Evolutionary conservation across 1,284 basidiomycete species (phyloP), one percentile per base, ranked within the genome.

Genomic region (Salmacisia buchloeana): DNA sequence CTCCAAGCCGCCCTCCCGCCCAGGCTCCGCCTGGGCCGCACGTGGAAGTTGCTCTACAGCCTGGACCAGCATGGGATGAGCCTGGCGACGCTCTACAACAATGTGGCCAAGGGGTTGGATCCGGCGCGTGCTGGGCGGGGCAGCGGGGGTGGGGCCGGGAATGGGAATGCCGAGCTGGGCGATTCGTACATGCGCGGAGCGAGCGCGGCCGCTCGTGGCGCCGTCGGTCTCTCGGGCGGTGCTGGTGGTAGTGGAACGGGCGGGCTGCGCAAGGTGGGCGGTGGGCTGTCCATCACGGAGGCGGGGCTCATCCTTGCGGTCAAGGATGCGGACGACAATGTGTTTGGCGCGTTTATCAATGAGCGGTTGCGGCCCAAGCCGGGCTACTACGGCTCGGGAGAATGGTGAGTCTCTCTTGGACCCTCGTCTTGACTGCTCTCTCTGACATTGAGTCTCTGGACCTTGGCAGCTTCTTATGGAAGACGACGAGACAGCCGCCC

Each of bases 1-100:
- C 6, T 79, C 13, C 76, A 78, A 58, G 71, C 75, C 3, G 33
- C 63, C 18, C 63, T 97, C 1, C 91, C 94, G 0, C 87, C 92
- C 0, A 84, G 96, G 18, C 85, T 88, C 18, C 87, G 90, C 3
- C 85, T 97, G 3, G 85, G 89, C 0, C 83, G 84, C 5, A 82
- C 84, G n/a, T 97, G 94, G 94, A 85, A 85, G 0, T 83, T 97
- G 2, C 81, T 97, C 1, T 97, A 97, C 81, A 94, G 91, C 10
- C 83, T 96, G 18, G 94, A 98, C 74, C 93, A 97, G 78, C 91
- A 97, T 69, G 94, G 94, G 0, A 92, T 94, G 54, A 94, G 91
- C 9, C 83, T 97, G 10, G 86, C 89, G 41, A 97, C 94, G 0
- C 84, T 97, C 0, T 80, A 78, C 73, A 29, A 75, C 58, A 66